A percentile compares a stretch with the other conserved stretches of the same genome.
These are phyloP conservation scores for Aurinia saxatilis DNA, from an alignment of 345 rosid genomes.

Conservation along the genomic window DNA sequence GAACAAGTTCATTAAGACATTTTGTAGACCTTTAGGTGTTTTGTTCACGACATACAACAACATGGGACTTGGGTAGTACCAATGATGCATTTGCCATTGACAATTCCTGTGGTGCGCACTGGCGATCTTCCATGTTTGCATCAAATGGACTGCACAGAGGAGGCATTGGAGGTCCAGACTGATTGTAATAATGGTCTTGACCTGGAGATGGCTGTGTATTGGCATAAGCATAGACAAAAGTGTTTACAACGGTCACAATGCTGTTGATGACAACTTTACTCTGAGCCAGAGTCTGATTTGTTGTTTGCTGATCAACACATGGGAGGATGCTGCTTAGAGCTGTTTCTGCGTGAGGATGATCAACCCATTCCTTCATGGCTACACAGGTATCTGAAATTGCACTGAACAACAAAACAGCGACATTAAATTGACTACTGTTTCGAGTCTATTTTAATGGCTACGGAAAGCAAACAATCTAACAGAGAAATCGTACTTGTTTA, in stretches of 20 bases:
- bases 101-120: conserved; percentile 59
- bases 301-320: conserved; percentile 83
- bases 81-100: conserved; percentile 69
- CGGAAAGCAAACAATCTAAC: background rate
- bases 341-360: conserved; percentile 76
- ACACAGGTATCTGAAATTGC: conserved; percentile 78
- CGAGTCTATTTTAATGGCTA: background rate
- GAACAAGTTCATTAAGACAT: background rate
- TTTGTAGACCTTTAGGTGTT: background rate
- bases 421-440: background rate
- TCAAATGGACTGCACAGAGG: conserved; percentile 84
- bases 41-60: background rate
- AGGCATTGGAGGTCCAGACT: conserved; percentile 83
- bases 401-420: conserved; percentile 32
- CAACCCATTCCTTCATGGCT: conserved; percentile 96
- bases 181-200: conserved; percentile 56
- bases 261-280: conserved; percentile 85
- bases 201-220: conserved; percentile 60
- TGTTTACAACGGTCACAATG: conserved; percentile 76
- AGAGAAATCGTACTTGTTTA: conserved; percentile 63
- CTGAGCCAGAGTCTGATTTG: conserved; percentile 77
- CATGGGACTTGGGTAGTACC: conserved; percentile 33
- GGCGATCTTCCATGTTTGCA: conserved; percentile 48
- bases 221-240: conserved; percentile 68
- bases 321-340: conserved; percentile 93